These are phyloP conservation scores for Dentipellis fragilis DNA, from an alignment of 768 basidiomycete genomes.

Conservation along the genomic window DNA sequence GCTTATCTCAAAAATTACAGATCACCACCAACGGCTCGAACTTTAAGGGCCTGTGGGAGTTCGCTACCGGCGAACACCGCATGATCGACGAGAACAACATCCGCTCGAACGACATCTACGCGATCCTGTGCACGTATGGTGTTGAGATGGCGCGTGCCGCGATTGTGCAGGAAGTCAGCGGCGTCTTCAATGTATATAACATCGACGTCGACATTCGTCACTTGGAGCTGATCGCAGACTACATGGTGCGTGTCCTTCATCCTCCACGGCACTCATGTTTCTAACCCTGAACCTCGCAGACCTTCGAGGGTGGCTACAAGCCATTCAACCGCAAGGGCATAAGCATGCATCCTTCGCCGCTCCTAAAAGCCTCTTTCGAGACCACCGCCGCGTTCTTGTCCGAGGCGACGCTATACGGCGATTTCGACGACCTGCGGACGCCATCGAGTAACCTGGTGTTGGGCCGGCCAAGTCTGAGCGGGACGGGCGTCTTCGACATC, in stretches of 20 bases:
- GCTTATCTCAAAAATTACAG: constrained; percentile 24
- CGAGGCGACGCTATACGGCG: constrained; percentile 85
- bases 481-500: constrained; percentile 93
- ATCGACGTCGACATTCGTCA: constrained; percentile 93
- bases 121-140: constrained; percentile 85
- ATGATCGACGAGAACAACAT: constrained; percentile 68
- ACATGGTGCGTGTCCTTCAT: constrained; percentile 65
- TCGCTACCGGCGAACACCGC: constrained; percentile 33
- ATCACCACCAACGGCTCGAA: constrained; percentile 91
- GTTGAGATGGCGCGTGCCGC: constrained; percentile 93
- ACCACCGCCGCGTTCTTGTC: constrained; percentile 91
- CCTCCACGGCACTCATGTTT: background rate
- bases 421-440: constrained; percentile 86
- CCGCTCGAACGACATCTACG: constrained; percentile 92
- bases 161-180: constrained; percentile 84
- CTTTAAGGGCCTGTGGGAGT: constrained; percentile 81
- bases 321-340: constrained; percentile 97
- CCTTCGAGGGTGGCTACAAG: constrained; percentile 95
- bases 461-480: constrained; percentile 78
- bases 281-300: constrained; percentile 38
- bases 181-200: constrained; percentile 90
- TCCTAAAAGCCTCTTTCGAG: constrained; percentile 96
- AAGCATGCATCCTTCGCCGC: constrained; percentile 84
- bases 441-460: constrained; percentile 90
- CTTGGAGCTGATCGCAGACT: constrained; percentile 94